These are phyloP conservation scores for Euphorbia tirucalli DNA, from an alignment of 345 rosid species.

Conservation along the genomic window DNA sequence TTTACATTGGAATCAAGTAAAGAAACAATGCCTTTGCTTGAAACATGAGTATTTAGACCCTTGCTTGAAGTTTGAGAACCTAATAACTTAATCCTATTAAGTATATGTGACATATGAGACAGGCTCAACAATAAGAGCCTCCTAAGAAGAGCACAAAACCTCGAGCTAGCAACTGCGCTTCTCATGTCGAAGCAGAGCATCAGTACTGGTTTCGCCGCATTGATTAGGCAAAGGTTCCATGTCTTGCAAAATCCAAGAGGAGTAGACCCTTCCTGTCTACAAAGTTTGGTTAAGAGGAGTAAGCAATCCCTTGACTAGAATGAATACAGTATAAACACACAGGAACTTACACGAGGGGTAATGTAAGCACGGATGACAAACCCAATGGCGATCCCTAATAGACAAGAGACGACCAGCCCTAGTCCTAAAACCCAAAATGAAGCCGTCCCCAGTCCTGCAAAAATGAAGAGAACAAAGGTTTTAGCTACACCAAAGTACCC, in stretches of 20 bases:
- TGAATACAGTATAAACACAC: too few relatives aligned
- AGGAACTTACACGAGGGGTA: slow-evolving; percentile 41
- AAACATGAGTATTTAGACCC: slow-evolving; percentile 2
- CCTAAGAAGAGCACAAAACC: slow-evolving; percentile 27
- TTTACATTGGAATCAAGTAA: slow-evolving; percentile 33
- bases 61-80: slow-evolving; percentile 18
- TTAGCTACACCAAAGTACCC: too few relatives aligned
- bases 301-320: slow-evolving; percentile 9
- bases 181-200: slow-evolving; percentile 55
- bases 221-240: slow-evolving; percentile 67
- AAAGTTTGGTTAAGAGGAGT: slow-evolving; percentile 33
- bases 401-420: slow-evolving; percentile 38
- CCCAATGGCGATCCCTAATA: slow-evolving; percentile 41
- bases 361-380: slow-evolving; percentile 33
- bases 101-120: slow-evolving; percentile 58
- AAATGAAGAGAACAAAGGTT: neutral
- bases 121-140: slow-evolving; percentile 44
- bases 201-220: slow-evolving; percentile 53
- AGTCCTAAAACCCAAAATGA: slow-evolving; percentile 37
- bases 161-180: slow-evolving; percentile 50
- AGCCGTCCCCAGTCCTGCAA: slow-evolving; percentile 36
- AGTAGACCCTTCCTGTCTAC: slow-evolving; percentile 62
- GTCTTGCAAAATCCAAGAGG: slow-evolving; percentile 43
- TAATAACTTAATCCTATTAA: slow-evolving; percentile 33
- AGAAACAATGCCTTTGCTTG: slow-evolving; percentile 23